phyloP scores from a whole-genome alignment of 2,329 filamentous ascomycete species.

The Fusarium illudens region DNA sequence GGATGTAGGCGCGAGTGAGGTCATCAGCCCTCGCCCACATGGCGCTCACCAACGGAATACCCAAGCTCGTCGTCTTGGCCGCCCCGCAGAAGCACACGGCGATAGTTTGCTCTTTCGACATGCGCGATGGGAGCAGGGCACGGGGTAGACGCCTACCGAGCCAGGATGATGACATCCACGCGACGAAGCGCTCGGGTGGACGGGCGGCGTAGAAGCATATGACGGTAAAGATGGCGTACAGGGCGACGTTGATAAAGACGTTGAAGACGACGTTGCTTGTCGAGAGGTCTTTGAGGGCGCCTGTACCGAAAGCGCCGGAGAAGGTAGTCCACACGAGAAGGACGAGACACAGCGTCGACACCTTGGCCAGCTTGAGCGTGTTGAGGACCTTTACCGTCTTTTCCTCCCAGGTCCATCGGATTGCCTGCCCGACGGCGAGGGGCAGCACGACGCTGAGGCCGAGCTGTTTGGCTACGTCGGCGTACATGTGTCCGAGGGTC shows the following conservation, averaged over 20 bases:
- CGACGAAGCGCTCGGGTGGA: conserved; percentile 48
- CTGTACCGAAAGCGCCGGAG: conserved; percentile 70
- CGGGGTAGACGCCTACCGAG: conserved; percentile 49
- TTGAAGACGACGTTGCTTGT: conserved; percentile 70
- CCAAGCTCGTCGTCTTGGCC: conserved; percentile 75
- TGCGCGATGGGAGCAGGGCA: conserved; percentile 58
- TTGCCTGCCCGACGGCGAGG: conserved; percentile 66
- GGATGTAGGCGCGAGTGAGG: conserved; percentile 64
- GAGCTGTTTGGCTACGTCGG: conserved; percentile 72
- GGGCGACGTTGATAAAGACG: conserved; percentile 71
- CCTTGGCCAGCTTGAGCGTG: conserved; percentile 61
- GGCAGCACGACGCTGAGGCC: conserved; percentile 73
- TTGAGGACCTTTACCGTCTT: conserved; percentile 62
- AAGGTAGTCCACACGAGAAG: conserved; percentile 69
- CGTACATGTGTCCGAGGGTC: conserved; percentile 69
- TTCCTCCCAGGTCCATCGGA: conserved; percentile 61
- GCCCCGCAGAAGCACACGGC: conserved; percentile 78
- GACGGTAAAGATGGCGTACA: conserved; percentile 69
- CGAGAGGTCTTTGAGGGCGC: conserved; percentile 66
- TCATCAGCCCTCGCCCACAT: conserved; percentile 70
- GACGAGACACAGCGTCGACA: conserved; percentile 58
- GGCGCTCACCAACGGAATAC: conserved; percentile 72
- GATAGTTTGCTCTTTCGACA: conserved; percentile 69
- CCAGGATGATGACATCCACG: conserved; percentile 25
- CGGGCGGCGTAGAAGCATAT: conserved; percentile 65